phyloP scores from a whole-genome alignment of 2,329 filamentous ascomycete genomes.

The Diaporthe nobilis region DNA sequence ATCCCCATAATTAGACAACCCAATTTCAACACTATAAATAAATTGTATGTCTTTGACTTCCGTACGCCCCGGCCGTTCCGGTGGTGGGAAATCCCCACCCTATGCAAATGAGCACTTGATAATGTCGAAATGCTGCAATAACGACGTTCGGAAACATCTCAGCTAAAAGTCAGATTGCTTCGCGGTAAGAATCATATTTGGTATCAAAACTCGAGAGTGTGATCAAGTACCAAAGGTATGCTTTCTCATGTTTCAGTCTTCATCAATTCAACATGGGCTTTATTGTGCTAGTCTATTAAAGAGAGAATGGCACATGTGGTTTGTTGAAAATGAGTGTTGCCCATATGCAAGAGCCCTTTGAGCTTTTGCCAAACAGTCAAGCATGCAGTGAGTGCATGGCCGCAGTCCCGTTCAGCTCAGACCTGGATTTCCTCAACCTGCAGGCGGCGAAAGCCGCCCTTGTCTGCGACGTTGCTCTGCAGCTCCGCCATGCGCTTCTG shows the following conservation, averaged over 20 bases:
- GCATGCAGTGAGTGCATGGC: not conserved
- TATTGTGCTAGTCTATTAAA: constrained; percentile 17
- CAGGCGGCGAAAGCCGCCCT: constrained; percentile 74
- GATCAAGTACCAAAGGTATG: not conserved
- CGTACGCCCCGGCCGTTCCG: not conserved
- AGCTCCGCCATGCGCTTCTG: constrained; percentile 81
- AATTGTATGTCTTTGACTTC: too few species aligned
- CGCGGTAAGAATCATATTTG: not conserved
- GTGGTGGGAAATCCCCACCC: not conserved
- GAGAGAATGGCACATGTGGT: constrained; percentile 9
- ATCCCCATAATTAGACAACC: not conserved
- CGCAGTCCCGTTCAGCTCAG: not conserved
- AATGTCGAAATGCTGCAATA: not conserved
- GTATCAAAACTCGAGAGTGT: not conserved
- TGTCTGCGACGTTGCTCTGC: constrained; percentile 75
- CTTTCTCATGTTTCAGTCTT: not conserved
- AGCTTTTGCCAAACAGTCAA: not conserved
- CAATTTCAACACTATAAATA: not conserved
- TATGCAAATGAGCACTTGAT: not conserved
- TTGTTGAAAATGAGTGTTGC: not conserved
- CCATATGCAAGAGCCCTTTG: not conserved
- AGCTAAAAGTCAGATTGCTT: not conserved
- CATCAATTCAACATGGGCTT: not conserved
- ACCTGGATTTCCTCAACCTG: constrained; percentile 21
- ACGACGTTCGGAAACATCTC: not conserved